Evolutionary conservation across 345 rosid genomes (phyloP), one percentile per base, ranked within the genome.

Genomic region (Rubroshorea leprosula): DNA sequence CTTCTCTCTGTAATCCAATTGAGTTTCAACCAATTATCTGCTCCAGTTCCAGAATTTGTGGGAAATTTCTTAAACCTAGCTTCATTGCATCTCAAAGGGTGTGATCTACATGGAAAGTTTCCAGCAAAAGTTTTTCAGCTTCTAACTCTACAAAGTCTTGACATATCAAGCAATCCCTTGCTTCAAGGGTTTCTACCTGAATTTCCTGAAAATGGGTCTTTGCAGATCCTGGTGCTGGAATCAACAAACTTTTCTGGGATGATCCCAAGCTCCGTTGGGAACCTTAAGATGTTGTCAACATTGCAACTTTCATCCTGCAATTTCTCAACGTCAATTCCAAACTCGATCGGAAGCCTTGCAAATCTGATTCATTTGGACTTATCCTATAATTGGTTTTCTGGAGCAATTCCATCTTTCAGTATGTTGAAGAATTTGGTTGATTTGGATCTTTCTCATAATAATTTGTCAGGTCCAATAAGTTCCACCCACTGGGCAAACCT

Each of bases 351-450:
- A 0, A 27, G 57, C 8, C 78, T 74, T 17, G 53, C 62, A 2
- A 54, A 67, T 2, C 61, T 82, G 27, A 62, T 54, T 22, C 59
- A 45, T 49, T 8, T 79, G 58, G 72, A 76, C 23, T 48, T 82
- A 23, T 79, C 82, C 6, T 8, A 0, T 0, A 78, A 76, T 65
- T 18, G 5, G 2, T 62, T 83, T n/a, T 26, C 38, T 6, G 81
- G 86, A 27, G 31, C 38, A 23, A 23, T 80, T 21, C 82, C 83
- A 60, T 51, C 75, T 0, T 19, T n/a, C n/a, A n/a, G n/a, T n/a
- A n/a, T n/a, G n/a, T n/a, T n/a, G n/a, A n/a, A n/a, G n/a, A n/a
- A 29, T 29, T 9, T 29, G 4, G 35, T 29, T 9, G 4, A 29
- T 29, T 29, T 29, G 35, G 35, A 29, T 31, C 44, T 76, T 22